A percentile compares a stretch with the other conserved stretches of the same genome.
These are phyloP conservation scores for Skeletonema menzelii DNA, from an alignment of 108 stramenopile genomes.

Conservation along the genomic window DNA sequence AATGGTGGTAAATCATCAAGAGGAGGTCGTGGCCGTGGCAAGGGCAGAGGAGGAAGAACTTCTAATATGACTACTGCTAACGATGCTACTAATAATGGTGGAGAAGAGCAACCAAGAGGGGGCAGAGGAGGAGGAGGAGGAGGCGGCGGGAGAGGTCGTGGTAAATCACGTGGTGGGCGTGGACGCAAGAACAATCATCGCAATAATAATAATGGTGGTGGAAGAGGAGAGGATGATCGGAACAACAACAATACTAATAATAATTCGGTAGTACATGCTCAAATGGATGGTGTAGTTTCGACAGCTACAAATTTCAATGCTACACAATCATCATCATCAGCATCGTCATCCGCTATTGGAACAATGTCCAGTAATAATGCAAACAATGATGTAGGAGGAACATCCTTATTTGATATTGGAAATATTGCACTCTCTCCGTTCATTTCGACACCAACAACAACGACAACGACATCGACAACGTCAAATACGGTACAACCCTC, in stretches of 20 bases:
- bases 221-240: not conserved
- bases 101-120: not conserved
- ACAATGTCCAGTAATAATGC: not conserved
- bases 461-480: not conserved
- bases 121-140: constrained; percentile 5
- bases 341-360: not conserved
- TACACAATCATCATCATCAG: not conserved
- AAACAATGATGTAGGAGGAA: constrained; percentile 2
- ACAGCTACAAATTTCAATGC: not conserved
- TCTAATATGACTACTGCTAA: not conserved
- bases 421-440: constrained; percentile 32
- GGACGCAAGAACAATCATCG: constrained; percentile 4
- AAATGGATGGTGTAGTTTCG: not conserved
- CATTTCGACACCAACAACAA: constrained; percentile 18
- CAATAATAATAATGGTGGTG: not conserved
- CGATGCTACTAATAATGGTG: not conserved
- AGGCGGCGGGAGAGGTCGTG: constrained; percentile 1
- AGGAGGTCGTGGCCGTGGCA: not conserved
- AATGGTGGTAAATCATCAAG: constrained; percentile 10
- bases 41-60: not conserved
- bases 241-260: not conserved
- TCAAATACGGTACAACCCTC: no score
- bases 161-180: constrained; percentile 3
- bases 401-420: constrained; percentile 4
- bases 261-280: not conserved